phyloP scores from a whole-genome alignment of 2,329 filamentous ascomycete species.

The Plectosphaerella cucumerina region DNA sequence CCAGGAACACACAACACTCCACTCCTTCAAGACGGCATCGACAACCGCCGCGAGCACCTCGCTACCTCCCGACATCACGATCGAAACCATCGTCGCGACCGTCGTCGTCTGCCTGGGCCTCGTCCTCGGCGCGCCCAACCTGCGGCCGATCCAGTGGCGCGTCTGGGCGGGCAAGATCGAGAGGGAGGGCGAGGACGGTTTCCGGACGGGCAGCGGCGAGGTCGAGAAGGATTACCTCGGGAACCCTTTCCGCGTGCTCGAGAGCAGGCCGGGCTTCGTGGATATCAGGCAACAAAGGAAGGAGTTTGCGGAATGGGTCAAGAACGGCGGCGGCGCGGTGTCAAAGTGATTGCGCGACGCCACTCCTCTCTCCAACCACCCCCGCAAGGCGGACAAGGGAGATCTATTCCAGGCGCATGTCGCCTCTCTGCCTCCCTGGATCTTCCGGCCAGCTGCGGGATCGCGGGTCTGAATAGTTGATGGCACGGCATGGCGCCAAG shows the following conservation, averaged over 20 bases:
- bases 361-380: too few species aligned
- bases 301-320: slow-evolving; percentile 75
- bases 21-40: slow-evolving; percentile 48
- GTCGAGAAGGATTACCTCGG: slow-evolving; percentile 66
- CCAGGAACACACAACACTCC: slow-evolving; percentile 80
- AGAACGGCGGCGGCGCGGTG: slow-evolving; percentile 18
- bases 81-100: slow-evolving; percentile 80
- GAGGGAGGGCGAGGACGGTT: slow-evolving; percentile 62
- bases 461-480: too few species aligned
- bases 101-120: slow-evolving; percentile 79
- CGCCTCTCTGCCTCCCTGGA: too few species aligned
- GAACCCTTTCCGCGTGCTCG: slow-evolving; percentile 76
- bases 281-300: slow-evolving; percentile 79
- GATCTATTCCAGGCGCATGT: too few species aligned
- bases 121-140: slow-evolving; percentile 68
- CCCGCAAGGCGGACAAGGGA: too few species aligned
- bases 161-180: slow-evolving; percentile 83
- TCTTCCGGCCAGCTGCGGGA: too few species aligned
- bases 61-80: slow-evolving; percentile 79
- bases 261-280: slow-evolving; percentile 79
- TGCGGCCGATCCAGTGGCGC: slow-evolving; percentile 82
- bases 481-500: too few species aligned
- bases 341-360: slow-evolving; percentile 1
- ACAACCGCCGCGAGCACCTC: slow-evolving; percentile 36
- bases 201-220: slow-evolving; percentile 54